Evolutionary conservation across 2,329 filamentous ascomycete genomes (phyloP), one percentile per base, ranked within the genome.

Genomic region (Aureobasidium sp.): DNA sequence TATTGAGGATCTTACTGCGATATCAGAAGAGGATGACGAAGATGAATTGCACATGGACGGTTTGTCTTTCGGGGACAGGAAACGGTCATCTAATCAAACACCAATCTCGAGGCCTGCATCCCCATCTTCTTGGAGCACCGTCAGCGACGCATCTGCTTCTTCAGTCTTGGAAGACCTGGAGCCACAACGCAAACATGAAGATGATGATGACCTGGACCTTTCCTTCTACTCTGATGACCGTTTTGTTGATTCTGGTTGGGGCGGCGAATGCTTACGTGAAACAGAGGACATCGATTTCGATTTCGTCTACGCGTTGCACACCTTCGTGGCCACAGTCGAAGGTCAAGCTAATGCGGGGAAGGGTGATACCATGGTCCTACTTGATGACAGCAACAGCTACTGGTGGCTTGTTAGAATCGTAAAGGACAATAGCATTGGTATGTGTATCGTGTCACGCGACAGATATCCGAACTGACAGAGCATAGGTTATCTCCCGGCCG

Each of bases 211-310:
- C 71, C 79, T 84, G 74, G 80, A 84, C 71, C 74, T 80, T 80
- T 80, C 75, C 71, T 76, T 81, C 74, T 76, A 77, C 75, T 73
- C 80, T 73, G 80, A 89, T 71, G 72, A 81, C 64, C 80, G 81
- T 76, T 88, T 84, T 75, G 75, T 88, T 80, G 85, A 89, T 74
- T 86, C 84, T 68, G 87, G 86, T 64, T 92, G 87, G 87, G 86
- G 82, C 75, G 83, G 83, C 78, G 84, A 89, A 80, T 88, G 87
- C 91, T 96, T 91, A 96, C 89, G 85, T 82, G 82, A 87, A 76
- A 76, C 81, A 97, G 94, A 99, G 84, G 94, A 99, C 72, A 99
- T 99, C 77, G 94, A 99, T 82, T 97, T 99, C 80, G 93, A 97
- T 75, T 97, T 97, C 77, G 94, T 99, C 64, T 99, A 99, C 78